Evolutionary conservation across 2,329 filamentous ascomycete species (phyloP), one percentile per base, ranked within the genome.

Genomic region (Penicillium sp.): DNA sequence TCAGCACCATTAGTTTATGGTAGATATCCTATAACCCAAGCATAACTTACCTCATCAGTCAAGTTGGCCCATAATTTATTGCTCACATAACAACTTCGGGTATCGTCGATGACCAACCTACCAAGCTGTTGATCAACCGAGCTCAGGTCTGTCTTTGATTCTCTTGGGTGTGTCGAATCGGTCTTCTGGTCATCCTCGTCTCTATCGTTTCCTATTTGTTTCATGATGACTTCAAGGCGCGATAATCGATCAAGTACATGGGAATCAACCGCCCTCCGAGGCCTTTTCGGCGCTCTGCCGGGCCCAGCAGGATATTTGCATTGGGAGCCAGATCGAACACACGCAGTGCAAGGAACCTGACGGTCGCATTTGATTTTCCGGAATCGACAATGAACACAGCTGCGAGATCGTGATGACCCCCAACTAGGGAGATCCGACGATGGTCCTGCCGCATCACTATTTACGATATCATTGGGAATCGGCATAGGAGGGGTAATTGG

Each of bases 41-140:
- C 4, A 34, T 34, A 17, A 37, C 34, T 12, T n/a, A 37, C 34
- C 34, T 55, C 52, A n/a, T 45, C 48, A 54, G 80, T 82, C 51
- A 86, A 69, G 58, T 75, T 82, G 4, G 81, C 81, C 81, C 82
- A 85, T 56, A 85, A 81, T 23, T 79, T 79, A 60, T 82, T 84
- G 66, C 82, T 85, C 61, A 86, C 80, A 67, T 86, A 86, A 44
- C 81, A 74, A 60, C 80, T 85, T 54, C 78, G 77, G 23, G 80
- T 82, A 54, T 85, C 80, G 51, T 82, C 81, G 40, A 86, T 78
- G 2, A 85, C 80, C 46, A 86, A 68, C 32, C 82, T 71, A 18
- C 84, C 83, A 61, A 85, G 80, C 51, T 80, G 74, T 42, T 71
- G 72, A 51, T 78, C 75, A 8, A 69, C 12, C 7, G 15, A 13